A percentile compares a stretch with the other conserved stretches of the same genome.
Evolutionary conservation across 2,329 filamentous ascomycete species (phyloP).

Genomic region (Nectriaceae sp.): DNA sequence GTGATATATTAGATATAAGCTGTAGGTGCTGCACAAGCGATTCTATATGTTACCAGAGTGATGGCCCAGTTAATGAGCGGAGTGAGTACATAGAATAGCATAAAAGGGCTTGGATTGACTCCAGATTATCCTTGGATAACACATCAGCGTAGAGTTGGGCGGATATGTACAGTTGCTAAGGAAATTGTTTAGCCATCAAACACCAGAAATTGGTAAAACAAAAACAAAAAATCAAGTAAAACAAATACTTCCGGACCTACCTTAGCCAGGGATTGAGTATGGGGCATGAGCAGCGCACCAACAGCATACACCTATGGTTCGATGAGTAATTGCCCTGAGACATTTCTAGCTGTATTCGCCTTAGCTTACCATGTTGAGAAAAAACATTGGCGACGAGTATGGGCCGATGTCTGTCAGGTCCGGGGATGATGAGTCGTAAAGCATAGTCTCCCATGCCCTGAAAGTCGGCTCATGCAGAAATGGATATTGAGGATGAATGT

Average conservation of each 20-base stretch:
- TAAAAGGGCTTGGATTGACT: constrained; percentile 31
- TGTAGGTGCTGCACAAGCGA: not conserved
- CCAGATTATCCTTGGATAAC: constrained; percentile 21
- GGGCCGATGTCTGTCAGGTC: not conserved
- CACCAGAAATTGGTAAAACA: not conserved
- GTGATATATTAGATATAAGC: not conserved
- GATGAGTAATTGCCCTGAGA: no score
- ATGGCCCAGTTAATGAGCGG: not conserved
- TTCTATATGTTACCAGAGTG: not conserved
- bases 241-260: constrained; percentile 1
- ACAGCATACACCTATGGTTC: constrained; percentile 9
- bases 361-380: constrained; percentile 9
- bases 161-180: constrained; percentile 8
- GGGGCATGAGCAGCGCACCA: constrained; percentile 5
- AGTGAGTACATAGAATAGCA: constrained; percentile 30
- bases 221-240: not conserved
- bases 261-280: not conserved
- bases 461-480: constrained; percentile 14
- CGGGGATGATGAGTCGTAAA: not conserved
- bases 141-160: constrained; percentile 5
- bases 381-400: constrained; percentile 2
- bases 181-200: not conserved
- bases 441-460: constrained; percentile 6
- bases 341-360: no score
- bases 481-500: constrained; percentile 14